Percentiles rank a stretch among this genome's conserved stretches.
phyloP scores from a whole-genome alignment of 2,329 filamentous ascomycete species.

The Neofusicoccum cordaticola region DNA sequence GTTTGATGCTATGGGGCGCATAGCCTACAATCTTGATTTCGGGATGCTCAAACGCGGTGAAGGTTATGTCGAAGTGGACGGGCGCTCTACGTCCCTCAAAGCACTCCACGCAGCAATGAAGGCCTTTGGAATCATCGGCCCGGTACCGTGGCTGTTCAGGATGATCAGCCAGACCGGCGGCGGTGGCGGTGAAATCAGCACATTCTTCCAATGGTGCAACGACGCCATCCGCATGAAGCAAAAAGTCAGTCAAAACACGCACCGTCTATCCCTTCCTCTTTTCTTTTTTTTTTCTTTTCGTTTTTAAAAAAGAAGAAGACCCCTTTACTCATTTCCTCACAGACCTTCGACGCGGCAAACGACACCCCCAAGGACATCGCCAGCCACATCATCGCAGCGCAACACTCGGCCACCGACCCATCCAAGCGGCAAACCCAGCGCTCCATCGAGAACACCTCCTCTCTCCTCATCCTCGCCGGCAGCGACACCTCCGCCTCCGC shows the following conservation, averaged over 20 bases:
- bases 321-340: not conserved
- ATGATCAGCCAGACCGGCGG: constrained; percentile 21
- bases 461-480: constrained; percentile 35
- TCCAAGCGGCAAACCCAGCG: constrained; percentile 24
- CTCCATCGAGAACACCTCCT: constrained; percentile 33
- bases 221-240: not conserved
- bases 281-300: too few species aligned
- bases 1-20: constrained; percentile 51
- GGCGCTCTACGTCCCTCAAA: not conserved
- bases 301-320: not conserved
- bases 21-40: constrained; percentile 43
- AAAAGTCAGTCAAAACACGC: not conserved
- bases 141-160: constrained; percentile 38
- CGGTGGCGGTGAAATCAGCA: not conserved
- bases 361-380: constrained; percentile 34
- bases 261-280: not conserved
- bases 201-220: constrained; percentile 6
- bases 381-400: constrained; percentile 27
- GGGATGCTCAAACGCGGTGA: constrained; percentile 32
- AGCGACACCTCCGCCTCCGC: not conserved
- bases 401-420: constrained; percentile 37
- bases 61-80: constrained; percentile 26
- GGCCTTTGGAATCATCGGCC: constrained; percentile 32
- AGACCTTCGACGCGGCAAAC: not conserved
- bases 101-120: constrained; percentile 38